Base-by-base conservation (phyloP, 208 protist species). In the Crithidia bombi region DNA sequence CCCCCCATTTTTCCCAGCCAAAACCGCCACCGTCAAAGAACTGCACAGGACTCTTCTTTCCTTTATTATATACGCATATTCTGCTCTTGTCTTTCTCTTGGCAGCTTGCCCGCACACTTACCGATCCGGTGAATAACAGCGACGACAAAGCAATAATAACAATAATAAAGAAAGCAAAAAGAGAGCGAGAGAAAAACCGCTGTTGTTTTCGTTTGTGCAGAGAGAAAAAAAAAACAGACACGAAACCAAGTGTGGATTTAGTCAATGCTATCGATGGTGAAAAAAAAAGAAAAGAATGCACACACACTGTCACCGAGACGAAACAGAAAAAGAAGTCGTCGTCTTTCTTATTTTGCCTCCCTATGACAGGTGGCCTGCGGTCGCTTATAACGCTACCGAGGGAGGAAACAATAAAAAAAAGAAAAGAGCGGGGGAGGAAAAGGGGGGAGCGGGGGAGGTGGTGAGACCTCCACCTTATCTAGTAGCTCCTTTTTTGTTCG, bases 301-400 rank as follows among this genome's bases (percentile, higher is more conserved):
- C 19, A 44, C 23, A 33, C 33, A 63, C 6, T 12, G 19, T 44
- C 28, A 61, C n/a, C n/a, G 23, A 61, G 4, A 11, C 32, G 12
- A 41, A 65, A 65, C 9, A 54, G 19, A 65, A 41, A 39, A 41
- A 65, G 25, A 52, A 14, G 19, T 35, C 6, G 1, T 33, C 21
- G 19, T 54, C 14, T 41, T 41, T 41, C 14, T 41, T 41, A 41
- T 41, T 15, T 33, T 51, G 57, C 57, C 57, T 64, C 57, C 17
- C 41, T 64, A 19, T 64, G 12, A 51, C 57, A 64, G 51, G 57
- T 64, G 57, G 57, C 57, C 35, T 33, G 33, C 38, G 32, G 25
- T n/a, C 35, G 56, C 14, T 33, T 25, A 25, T 5, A 38, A 4
- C 3, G 39, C 1, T 3, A 23, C 3, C n/a, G 41, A 41, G n/a